A percentile compares a stretch with the other conserved stretches of the same genome.
phyloP scores from a whole-genome alignment of 345 rosid genomes.

The Arabis alpina region DNA sequence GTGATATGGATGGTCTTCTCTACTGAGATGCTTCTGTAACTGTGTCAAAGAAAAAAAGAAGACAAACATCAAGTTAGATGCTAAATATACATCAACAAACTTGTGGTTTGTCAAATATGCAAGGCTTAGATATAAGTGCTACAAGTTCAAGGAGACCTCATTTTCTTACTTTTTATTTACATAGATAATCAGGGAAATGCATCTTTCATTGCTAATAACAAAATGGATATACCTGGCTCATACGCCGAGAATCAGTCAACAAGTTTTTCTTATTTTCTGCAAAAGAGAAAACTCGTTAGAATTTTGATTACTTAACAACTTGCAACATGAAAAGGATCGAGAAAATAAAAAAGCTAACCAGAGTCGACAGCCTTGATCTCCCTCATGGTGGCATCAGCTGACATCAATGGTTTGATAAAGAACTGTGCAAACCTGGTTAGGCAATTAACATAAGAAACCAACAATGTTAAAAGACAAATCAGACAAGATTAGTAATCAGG shows the following conservation, averaged over 20 bases:
- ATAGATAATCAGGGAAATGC: background rate
- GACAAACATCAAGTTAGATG: background rate
- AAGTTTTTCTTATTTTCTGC: slow-evolving; percentile 87
- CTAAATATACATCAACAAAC: background rate
- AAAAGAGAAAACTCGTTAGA: slow-evolving; percentile 30
- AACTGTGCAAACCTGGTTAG: slow-evolving; percentile 75
- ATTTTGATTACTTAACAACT: background rate
- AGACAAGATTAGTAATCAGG: slow-evolving; percentile 18
- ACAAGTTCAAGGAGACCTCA: background rate
- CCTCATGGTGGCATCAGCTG: slow-evolving; percentile 86
- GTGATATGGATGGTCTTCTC: slow-evolving; percentile 78
- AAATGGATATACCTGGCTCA: slow-evolving; percentile 62
- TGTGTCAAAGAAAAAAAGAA: slow-evolving; percentile 38
- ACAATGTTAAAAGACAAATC: slow-evolving; percentile 24
- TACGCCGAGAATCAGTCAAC: slow-evolving; percentile 74
- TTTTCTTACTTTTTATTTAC: too few relatives aligned
- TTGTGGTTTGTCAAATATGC: slow-evolving; percentile 14
- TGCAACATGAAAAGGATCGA: background rate
- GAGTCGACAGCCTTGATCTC: slow-evolving; percentile 93
- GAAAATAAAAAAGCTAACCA: slow-evolving; percentile 52
- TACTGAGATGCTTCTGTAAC: slow-evolving; percentile 78
- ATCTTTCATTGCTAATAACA: background rate
- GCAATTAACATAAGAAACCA: slow-evolving; percentile 19
- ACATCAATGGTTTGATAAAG: slow-evolving; percentile 86
- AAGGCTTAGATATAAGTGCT: slow-evolving; percentile 1